Base-by-base conservation (phyloP, 2,329 filamentous ascomycete species). In the Fusarium pseudograminearum region DNA sequence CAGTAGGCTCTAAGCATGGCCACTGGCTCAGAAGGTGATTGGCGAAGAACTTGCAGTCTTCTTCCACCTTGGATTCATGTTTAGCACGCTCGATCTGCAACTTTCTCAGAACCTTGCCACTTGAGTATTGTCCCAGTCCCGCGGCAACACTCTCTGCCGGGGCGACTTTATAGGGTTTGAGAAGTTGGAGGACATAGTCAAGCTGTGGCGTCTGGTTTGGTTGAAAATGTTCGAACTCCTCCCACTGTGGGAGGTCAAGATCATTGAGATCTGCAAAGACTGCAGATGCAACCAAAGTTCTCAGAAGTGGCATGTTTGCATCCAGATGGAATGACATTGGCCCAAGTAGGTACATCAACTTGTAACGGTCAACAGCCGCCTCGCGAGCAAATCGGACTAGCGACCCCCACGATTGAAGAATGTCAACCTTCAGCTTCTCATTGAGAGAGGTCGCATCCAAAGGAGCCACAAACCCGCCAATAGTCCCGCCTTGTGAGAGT, bases 1-100 rank as follows among this genome's bases (percentile, higher is more conserved):
- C 46, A 52, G 22, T 73, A 4, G 73, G 73, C 20, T 76, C 69
- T 4, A 73, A 11, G 26, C 73, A 74, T 16, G 73, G 74, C 74
- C 73, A 76, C 46, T 76, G 74, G 3, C 24, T 42, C 11, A 76
- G 40, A 6, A 76, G 61, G 30, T 74, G 68, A 14, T 72, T 70
- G 5, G 64, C 65, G 11, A 76, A 65, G 16, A 51, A 53, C 22
- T 70, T 70, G 34, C 65, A 73, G 38, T 76, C 72, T 11, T 74
- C 64, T n/a, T 74, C 73, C 5, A 72, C 72, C 28, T 53, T 70
- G 4, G 31, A 31, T 38, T 74, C 69, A 18, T 74, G 69, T 30
- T 67, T 73, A 1, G 53, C 47, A 33, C 58, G 61, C 30, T 71
- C 67, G 3, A 64, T 58, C n/a, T 67, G 69, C 7, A 71, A 20